Evolutionary conservation across 2,329 filamentous ascomycete genomes (phyloP).

Genomic region (Didymella arachidicola): DNA sequence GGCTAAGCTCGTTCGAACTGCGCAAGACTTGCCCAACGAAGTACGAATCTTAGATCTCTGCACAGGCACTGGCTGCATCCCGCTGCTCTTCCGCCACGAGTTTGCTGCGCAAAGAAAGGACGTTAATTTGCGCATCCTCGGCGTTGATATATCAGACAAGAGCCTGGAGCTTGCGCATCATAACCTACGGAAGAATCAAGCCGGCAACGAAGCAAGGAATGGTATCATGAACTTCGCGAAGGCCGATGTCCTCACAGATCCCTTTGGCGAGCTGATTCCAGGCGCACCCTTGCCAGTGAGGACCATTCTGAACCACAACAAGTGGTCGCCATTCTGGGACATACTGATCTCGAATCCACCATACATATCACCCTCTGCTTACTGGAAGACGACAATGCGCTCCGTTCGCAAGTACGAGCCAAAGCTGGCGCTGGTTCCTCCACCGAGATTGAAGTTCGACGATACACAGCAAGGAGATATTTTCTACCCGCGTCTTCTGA

Average conservation of each 20-base stretch:
- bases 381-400: constrained; percentile 68
- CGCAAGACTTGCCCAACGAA: constrained; percentile 30
- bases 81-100: constrained; percentile 74
- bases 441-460: constrained; percentile 16
- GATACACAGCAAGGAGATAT: constrained; percentile 55
- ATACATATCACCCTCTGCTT: constrained; percentile 76
- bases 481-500: constrained; percentile 74
- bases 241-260: constrained; percentile 57
- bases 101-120: constrained; percentile 53
- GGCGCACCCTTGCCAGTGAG: constrained; percentile 23
- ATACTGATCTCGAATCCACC: constrained; percentile 89
- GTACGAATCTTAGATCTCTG: constrained; percentile 83
- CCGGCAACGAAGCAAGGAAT: constrained; percentile 13
- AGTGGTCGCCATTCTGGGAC: constrained; percentile 53
- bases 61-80: constrained; percentile 89
- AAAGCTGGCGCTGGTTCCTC: constrained; percentile 73
- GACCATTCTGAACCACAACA: constrained; percentile 24
- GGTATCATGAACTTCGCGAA: constrained; percentile 56
- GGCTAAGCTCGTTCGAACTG: constrained; percentile 36
- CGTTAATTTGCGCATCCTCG: constrained; percentile 62
- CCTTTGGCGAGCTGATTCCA: constrained; percentile 55
- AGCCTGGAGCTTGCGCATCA: constrained; percentile 71
- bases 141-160: constrained; percentile 73
- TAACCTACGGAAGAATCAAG: constrained; percentile 63
- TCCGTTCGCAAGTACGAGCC: constrained; percentile 88